phyloP scores from a whole-genome alignment of 176 grass and related monocot species.

The Zoysia pacifica region DNA sequence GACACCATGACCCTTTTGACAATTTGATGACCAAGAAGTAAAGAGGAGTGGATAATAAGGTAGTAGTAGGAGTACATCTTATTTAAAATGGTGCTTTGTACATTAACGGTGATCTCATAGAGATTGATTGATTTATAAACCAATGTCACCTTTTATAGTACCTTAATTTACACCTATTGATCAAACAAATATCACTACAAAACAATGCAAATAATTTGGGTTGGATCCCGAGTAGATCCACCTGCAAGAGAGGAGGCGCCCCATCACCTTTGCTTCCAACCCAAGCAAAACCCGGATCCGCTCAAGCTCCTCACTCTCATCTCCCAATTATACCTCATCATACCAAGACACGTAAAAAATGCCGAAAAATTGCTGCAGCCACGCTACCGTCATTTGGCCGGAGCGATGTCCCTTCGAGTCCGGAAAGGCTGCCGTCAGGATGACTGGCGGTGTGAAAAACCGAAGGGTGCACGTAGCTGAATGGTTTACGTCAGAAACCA shows the following conservation, averaged over 20 bases:
- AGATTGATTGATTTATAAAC: no score
- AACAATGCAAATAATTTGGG: not conserved
- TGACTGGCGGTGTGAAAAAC: not conserved
- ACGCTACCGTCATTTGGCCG: not conserved
- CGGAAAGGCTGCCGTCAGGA: conserved; percentile 22
- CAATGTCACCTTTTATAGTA: no score
- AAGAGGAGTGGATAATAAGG: no score
- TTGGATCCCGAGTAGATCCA: conserved; percentile 37
- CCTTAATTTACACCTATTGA: no score
- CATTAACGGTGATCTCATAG: no score
- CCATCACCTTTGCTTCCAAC: conserved; percentile 35
- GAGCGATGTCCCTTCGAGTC: conserved; percentile 17
- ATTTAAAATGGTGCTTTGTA: no score
- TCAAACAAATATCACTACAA: no score
- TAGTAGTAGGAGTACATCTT: no score
- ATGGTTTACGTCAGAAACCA: conserved; percentile 35
- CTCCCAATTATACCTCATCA: conserved; percentile 5
- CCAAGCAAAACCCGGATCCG: conserved; percentile 46
- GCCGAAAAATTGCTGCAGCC: not conserved
- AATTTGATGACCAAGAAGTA: no score
- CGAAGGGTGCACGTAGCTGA: not conserved
- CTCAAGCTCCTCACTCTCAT: not conserved
- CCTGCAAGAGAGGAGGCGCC: not conserved
- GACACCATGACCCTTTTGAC: no score
- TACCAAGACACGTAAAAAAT: not conserved